Evolutionary conservation across 2,329 filamentous ascomycete species (phyloP), one percentile per base, ranked within the genome.

Genomic region (Fusarium sp.): DNA sequence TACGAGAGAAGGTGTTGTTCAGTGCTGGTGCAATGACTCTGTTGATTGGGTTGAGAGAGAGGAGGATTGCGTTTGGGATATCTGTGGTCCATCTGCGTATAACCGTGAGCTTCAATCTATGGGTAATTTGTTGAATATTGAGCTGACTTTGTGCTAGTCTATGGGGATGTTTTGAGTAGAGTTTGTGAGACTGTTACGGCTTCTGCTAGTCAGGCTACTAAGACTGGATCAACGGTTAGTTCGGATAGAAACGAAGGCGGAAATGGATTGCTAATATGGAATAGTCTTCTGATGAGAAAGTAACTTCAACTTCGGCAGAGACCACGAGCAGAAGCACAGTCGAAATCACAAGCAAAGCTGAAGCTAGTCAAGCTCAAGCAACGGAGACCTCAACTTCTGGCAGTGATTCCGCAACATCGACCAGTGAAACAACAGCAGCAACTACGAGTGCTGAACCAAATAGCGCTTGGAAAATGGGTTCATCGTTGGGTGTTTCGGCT

Each of bases 1-100:
- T n/a, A 6, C 64, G 8, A 44, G 36, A 60, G 47, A 3, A 41
- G 56, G 41, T 9, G 36, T 69, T 24, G 9, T 31, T 14, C 17
- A 68, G 45, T 64, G 67, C 13, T 70, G 67, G 67, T 70, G 67
- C 14, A 47, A 47, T 24, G 67, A 52, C 15, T 39, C 54, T 24
- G 47, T 20, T 33, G 67, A 69, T 8, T 70, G 67, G 52, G 58
- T 69, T 47, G 64, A 63, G 4, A 69, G 31, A 31, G 67, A 69
- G 18, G 64, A 69, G 17, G 64, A 69, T 11, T 70, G 67, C 2
- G 65, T 64, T 15, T 70, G 57, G 64, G 24, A 48, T 4, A 48
- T 52, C 3, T 70, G 64, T 35, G 67, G 67, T 10, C 49, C 56
- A 8, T 67, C 59, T n/a, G 64, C 67, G 7, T 70, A 69, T 10